Conservation (phyloP, 805 yeast genomes). For the Yamadazyma akitaensis region DNA sequence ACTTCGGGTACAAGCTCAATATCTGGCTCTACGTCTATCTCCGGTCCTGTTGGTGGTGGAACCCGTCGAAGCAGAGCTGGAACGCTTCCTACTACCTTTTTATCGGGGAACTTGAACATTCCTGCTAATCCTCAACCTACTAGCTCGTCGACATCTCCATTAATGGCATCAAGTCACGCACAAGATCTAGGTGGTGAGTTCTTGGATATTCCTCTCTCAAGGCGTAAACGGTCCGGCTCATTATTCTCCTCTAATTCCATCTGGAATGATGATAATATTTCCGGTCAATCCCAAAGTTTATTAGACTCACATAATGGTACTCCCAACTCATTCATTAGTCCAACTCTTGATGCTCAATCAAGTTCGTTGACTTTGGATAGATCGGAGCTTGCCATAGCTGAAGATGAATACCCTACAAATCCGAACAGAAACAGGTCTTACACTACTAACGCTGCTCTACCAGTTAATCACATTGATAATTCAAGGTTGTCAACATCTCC, state of each 20-base stretch:
- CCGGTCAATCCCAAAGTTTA: constrained; percentile 10
- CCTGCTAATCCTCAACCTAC: not conserved
- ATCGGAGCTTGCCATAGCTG: not conserved
- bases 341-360: constrained; percentile 12
- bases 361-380: constrained; percentile 3
- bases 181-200: constrained; percentile 2
- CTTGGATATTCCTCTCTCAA: constrained; percentile 2
- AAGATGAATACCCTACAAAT: constrained; percentile 2
- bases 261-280: constrained; percentile 50
- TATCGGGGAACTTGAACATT: constrained; percentile 11
- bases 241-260: constrained; percentile 49
- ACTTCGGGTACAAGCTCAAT: constrained; percentile 12
- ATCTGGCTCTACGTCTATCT: constrained; percentile 4
- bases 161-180: constrained; percentile 11
- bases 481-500: constrained; percentile 20
- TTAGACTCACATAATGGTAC: constrained; percentile 7
- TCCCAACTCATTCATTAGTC: constrained; percentile 12
- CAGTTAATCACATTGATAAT: constrained; percentile 11
- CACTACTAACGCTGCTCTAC: constrained; percentile 43
- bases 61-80: constrained; percentile 66
- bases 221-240: constrained; percentile 56
- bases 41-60: constrained; percentile 8
- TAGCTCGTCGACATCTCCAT: constrained; percentile 19
- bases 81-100: constrained; percentile 66
- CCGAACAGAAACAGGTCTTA: constrained; percentile 45